phyloP scores from a whole-genome alignment of 164 flowering plant genomes.

The Sedum album region DNA sequence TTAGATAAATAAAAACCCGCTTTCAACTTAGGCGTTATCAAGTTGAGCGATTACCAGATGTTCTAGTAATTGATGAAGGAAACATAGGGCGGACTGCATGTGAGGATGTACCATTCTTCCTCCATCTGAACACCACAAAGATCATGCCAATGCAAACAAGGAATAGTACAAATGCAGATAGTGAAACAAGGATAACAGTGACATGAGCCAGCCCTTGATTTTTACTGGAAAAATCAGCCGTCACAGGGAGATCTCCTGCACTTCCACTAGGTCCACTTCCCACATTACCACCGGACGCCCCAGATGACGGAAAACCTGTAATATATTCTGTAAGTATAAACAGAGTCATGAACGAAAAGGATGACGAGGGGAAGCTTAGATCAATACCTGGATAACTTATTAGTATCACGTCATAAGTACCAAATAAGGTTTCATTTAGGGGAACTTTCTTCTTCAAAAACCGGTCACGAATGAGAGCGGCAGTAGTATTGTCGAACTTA shows the following conservation, averaged over 20 bases:
- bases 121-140: slow-evolving; percentile 51
- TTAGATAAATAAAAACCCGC: too few relatives aligned
- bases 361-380: background rate
- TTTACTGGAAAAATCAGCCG: slow-evolving; percentile 53
- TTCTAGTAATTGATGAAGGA: slow-evolving; percentile 56
- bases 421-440: slow-evolving; percentile 69
- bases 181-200: slow-evolving; percentile 50
- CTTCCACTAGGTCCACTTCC: slow-evolving; percentile 45
- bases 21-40: too few relatives aligned
- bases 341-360: background rate
- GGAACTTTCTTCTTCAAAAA: slow-evolving; percentile 67
- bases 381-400: slow-evolving; percentile 72
- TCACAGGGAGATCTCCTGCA: slow-evolving; percentile 47
- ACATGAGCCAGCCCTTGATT: slow-evolving; percentile 50
- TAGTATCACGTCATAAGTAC: slow-evolving; percentile 56
- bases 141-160: slow-evolving; percentile 52
- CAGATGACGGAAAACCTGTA: slow-evolving; percentile 58
- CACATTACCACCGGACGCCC: background rate
- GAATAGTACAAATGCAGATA: slow-evolving; percentile 66
- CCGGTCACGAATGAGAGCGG: slow-evolving; percentile 63
- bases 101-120: slow-evolving; percentile 53
- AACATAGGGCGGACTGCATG: slow-evolving; percentile 68
- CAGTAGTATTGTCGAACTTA: slow-evolving; percentile 90
- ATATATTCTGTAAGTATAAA: slow-evolving; percentile 16
- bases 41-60: slow-evolving; percentile 49